Evolutionary conservation across 352 stramenopile species (phyloP).

Genomic region (Pythium aphanidermatum): DNA sequence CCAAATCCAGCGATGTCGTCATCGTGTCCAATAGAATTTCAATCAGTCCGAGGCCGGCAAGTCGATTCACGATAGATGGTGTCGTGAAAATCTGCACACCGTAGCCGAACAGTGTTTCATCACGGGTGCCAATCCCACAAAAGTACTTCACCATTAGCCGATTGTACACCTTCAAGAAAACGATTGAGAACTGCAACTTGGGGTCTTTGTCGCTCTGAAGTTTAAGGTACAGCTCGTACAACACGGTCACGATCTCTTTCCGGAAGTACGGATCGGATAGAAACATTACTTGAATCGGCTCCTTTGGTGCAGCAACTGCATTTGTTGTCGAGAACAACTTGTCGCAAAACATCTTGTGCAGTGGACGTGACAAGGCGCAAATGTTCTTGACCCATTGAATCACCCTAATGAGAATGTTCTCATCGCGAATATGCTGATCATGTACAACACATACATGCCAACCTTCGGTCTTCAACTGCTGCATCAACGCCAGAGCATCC

Average conservation of each 20-base stretch:
- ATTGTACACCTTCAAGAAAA: slow-evolving; percentile 83
- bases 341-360: slow-evolving; percentile 60
- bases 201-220: slow-evolving; percentile 93
- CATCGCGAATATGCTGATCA: slow-evolving; percentile 61
- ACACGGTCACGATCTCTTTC: slow-evolving; percentile 86
- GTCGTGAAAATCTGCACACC: slow-evolving; percentile 94
- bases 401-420: slow-evolving; percentile 54
- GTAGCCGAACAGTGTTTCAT: slow-evolving; percentile 89
- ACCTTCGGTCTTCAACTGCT: slow-evolving; percentile 67
- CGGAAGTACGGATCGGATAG: slow-evolving; percentile 93
- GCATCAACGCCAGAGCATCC: slow-evolving; percentile 67
- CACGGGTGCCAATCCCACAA: slow-evolving; percentile 81
- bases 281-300: slow-evolving; percentile 88
- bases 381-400: slow-evolving; percentile 75
- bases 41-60: slow-evolving; percentile 52
- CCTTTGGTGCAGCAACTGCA: slow-evolving; percentile 30
- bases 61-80: slow-evolving; percentile 76
- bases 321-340: slow-evolving; percentile 55
- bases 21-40: slow-evolving; percentile 78
- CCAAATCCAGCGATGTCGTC: slow-evolving; percentile 64
- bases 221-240: slow-evolving; percentile 94
- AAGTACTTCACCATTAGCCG: slow-evolving; percentile 87
- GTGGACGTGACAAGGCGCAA: slow-evolving; percentile 46
- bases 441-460: slow-evolving; percentile 83
- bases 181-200: slow-evolving; percentile 90